Evolutionary conservation across 352 stramenopile genomes (phyloP).

Genomic region (Phytophthora nicotianae): DNA sequence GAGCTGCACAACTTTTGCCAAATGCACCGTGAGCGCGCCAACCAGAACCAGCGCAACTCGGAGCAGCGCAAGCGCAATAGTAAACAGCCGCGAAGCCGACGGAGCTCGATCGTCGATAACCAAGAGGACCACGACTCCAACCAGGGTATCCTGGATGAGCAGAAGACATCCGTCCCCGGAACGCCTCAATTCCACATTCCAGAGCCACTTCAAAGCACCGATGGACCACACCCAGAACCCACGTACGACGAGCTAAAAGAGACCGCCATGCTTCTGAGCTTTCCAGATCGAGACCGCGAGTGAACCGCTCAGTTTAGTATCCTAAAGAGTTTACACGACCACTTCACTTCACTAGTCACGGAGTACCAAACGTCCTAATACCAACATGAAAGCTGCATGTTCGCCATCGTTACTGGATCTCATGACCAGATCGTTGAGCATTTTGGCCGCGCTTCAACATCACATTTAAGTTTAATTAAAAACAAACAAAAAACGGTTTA

Average conservation of each 20-base stretch:
- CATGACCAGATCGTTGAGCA: too few relatives aligned
- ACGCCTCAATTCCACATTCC: slow-evolving; percentile 27
- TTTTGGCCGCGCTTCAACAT: slow-evolving; percentile 7
- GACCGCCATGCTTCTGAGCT: slow-evolving; percentile 40
- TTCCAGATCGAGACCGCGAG: slow-evolving; percentile 30
- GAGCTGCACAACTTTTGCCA: slow-evolving; percentile 61
- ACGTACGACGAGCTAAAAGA: slow-evolving; percentile 44
- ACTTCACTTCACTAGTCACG: slow-evolving; percentile 5
- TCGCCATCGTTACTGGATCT: too few relatives aligned
- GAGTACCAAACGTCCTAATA: slow-evolving; percentile 14
- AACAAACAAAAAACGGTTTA: too few relatives aligned
- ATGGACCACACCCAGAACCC: slow-evolving; percentile 28
- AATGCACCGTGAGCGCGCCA: slow-evolving; percentile 56
- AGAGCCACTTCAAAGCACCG: slow-evolving; percentile 34
- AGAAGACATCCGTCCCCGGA: neutral
- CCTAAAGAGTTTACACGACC: neutral
- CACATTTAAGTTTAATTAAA: too few relatives aligned
- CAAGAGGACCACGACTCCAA: slow-evolving; percentile 8
- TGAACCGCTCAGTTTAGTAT: neutral
- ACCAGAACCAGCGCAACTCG: slow-evolving; percentile 74
- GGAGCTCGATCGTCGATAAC: slow-evolving; percentile 4
- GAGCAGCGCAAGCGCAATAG: slow-evolving; percentile 52
- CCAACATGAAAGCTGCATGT: slow-evolving; percentile 1
- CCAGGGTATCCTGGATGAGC: slow-evolving; percentile 3
- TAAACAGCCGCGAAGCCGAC: slow-evolving; percentile 24